These are phyloP conservation scores for Phlebiopsis gigantea DNA, from an alignment of 768 basidiomycete species.

Conservation along the genomic window DNA sequence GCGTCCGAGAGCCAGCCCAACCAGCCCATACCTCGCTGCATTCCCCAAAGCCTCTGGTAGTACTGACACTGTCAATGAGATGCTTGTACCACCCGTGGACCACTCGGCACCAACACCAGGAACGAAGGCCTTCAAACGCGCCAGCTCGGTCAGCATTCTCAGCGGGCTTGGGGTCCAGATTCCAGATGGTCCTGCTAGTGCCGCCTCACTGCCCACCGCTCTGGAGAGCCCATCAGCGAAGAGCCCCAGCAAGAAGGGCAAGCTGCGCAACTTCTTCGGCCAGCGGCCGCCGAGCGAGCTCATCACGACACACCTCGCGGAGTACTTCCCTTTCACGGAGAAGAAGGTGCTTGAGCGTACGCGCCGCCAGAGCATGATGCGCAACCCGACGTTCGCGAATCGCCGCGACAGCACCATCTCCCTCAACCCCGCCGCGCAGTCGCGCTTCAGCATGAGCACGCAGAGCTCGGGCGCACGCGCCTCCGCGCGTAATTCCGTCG, in stretches of 20 bases:
- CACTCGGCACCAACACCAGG: not conserved
- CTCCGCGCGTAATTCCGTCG: constrained; percentile 36
- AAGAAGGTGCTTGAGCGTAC: constrained; percentile 87
- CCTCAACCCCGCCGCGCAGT: constrained; percentile 36
- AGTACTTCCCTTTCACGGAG: constrained; percentile 94
- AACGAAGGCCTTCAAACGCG: constrained; percentile 69
- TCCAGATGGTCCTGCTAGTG: constrained; percentile 60
- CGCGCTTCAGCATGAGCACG: constrained; percentile 62
- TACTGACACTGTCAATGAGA: constrained; percentile 11
- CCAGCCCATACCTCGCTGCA: constrained; percentile 25
- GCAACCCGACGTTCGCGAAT: constrained; percentile 32
- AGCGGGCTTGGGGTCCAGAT: constrained; percentile 89
- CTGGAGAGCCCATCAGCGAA: constrained; percentile 28
- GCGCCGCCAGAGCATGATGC: constrained; percentile 85
- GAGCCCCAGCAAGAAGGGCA: constrained; percentile 38
- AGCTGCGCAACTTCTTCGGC: constrained; percentile 93
- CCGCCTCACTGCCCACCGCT: constrained; percentile 30
- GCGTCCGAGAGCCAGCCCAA: constrained; percentile 30
- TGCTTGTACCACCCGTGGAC: constrained; percentile 8
- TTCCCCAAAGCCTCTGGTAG: constrained; percentile 7
- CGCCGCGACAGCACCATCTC: constrained; percentile 44
- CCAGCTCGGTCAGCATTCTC: constrained; percentile 91
- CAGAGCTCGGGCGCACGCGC: constrained; percentile 40
- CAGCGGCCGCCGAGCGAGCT: constrained; percentile 97
- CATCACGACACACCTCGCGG: constrained; percentile 89